Evolutionary conservation across 768 basidiomycete species (phyloP).

Genomic region (Boletus rufocinnamomeus): DNA sequence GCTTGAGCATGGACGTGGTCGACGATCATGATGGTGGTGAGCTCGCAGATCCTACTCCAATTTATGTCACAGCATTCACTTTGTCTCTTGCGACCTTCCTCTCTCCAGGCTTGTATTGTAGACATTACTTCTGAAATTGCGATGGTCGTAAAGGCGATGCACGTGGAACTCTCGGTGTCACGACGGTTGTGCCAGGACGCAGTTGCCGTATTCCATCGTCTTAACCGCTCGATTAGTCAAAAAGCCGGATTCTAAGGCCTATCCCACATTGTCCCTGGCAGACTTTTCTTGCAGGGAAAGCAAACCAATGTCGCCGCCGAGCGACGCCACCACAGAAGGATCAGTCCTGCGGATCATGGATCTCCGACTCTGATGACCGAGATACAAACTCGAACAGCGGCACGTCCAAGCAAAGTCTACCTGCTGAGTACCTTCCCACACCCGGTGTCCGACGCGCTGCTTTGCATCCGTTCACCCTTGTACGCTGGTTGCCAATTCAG

Average conservation of each 20-base stretch:
- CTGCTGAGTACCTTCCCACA: conserved; percentile 1
- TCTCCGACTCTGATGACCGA: conserved; percentile 1
- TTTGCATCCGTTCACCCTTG: background rate
- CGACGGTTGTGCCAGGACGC: background rate
- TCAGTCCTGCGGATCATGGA: conserved; percentile 13
- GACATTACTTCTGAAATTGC: background rate
- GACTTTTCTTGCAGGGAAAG: background rate
- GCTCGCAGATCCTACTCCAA: background rate
- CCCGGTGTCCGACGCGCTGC: background rate
- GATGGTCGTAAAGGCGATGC: background rate
- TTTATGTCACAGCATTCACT: background rate
- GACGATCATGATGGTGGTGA: background rate
- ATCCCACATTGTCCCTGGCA: background rate
- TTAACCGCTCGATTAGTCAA: background rate
- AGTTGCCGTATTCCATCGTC: background rate
- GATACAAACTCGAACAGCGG: background rate
- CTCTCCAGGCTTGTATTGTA: background rate
- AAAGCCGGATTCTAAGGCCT: background rate
- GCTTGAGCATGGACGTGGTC: background rate
- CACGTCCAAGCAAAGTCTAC: background rate
- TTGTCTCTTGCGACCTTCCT: too few species aligned
- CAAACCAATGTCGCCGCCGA: background rate
- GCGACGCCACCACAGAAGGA: conserved; percentile 6
- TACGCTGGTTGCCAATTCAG: conserved; percentile 17
- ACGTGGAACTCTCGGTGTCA: background rate